Evolutionary conservation across 1,284 basidiomycete genomes (phyloP).

Genomic region (Sanghuangporus baumii): DNA sequence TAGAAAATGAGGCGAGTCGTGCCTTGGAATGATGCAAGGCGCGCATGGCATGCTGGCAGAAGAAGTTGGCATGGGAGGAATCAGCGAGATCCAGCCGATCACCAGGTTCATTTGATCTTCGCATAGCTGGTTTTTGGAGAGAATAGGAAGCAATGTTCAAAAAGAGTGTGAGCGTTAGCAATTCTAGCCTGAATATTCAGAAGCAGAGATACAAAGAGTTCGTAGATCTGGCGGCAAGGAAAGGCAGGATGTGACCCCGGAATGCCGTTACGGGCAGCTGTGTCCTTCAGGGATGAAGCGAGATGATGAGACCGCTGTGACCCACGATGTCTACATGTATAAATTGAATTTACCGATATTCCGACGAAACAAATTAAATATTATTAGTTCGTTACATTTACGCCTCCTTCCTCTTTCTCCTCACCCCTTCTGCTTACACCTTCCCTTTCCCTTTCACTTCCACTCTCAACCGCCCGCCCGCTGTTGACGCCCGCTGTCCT

Average conservation of each 20-base stretch:
- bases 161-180: not conserved
- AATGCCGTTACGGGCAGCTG: not conserved
- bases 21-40: not conserved
- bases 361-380: not conserved
- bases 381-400: not conserved
- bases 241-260: not conserved
- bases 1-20: not conserved
- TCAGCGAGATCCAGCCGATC: not conserved
- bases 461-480: constrained; percentile 2
- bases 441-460: not conserved
- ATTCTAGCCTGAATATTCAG: not conserved
- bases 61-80: not conserved
- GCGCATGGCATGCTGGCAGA: not conserved
- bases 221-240: not conserved
- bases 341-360: not conserved
- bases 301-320: not conserved
- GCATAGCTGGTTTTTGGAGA: not conserved
- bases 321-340: not conserved
- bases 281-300: not conserved
- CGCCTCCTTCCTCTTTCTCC: not conserved
- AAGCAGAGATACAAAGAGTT: not conserved
- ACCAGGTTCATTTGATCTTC: not conserved
- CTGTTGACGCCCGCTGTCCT: constrained; percentile 6
- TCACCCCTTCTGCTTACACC: not conserved
- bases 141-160: not conserved